phyloP scores from a whole-genome alignment of 257 asterid species.

The Cordia subcordata region DNA sequence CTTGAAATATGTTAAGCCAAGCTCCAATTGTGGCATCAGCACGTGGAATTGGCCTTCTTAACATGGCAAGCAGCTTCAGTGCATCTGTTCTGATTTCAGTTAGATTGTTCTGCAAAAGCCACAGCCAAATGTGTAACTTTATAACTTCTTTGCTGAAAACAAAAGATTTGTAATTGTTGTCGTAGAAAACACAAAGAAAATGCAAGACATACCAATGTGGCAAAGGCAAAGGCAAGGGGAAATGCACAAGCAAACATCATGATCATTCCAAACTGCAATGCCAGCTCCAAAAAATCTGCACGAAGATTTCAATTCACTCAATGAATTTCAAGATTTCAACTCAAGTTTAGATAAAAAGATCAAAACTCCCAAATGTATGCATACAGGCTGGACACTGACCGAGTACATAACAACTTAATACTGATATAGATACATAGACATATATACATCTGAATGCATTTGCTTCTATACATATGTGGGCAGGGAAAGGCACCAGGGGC shows the following conservation, averaged over 20 bases:
- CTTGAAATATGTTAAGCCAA: conserved; percentile 97
- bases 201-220: conserved; percentile 58
- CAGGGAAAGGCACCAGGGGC: neutral
- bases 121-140: neutral
- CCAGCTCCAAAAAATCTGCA: conserved; percentile 92
- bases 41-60: conserved; percentile 89
- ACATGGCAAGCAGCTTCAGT: conserved; percentile 77
- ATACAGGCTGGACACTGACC: too few species aligned
- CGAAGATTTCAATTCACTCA: neutral
- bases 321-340: neutral
- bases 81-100: conserved; percentile 95
- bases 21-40: conserved; percentile 87
- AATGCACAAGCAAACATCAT: conserved; percentile 99
- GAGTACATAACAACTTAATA: too few species aligned
- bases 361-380: too few species aligned
- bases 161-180: neutral
- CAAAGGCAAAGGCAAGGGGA: conserved; percentile 90
- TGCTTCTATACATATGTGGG: neutral
- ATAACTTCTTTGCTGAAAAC: neutral
- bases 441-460: neutral
- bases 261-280: conserved; percentile 90
- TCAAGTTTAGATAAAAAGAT: too few species aligned
- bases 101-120: conserved; percentile 57
- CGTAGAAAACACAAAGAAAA: neutral
- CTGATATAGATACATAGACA: neutral